Conservation (phyloP, 108 stramenopile species). For the Nannochloropsis salina region DNA sequence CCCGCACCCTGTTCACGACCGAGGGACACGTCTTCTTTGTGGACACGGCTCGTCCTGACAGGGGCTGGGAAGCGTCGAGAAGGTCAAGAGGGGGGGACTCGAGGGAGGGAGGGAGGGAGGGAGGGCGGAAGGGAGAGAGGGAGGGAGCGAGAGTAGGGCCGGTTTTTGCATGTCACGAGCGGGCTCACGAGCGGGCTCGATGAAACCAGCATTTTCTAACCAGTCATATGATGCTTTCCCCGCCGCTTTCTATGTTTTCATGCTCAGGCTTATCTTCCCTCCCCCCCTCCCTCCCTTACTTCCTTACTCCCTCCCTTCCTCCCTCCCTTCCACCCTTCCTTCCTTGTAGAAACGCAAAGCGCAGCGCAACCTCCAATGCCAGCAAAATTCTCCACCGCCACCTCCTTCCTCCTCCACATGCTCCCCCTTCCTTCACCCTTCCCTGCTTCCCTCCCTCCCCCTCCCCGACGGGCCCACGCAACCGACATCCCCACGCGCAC, state of each 20-base stretch:
- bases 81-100: background rate
- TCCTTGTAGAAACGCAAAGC: background rate
- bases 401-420: background rate
- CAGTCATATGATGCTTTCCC: too few species aligned
- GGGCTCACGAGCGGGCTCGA: too few species aligned
- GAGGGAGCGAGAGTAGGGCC: background rate
- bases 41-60: too few species aligned
- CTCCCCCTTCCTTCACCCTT: background rate
- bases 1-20: conserved; percentile 28
- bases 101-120: background rate
- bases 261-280: background rate
- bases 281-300: background rate
- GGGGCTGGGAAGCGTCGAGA: background rate
- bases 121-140: background rate
- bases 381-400: background rate
- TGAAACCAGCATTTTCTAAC: too few species aligned
- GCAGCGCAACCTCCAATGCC: background rate
- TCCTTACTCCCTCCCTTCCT: too few species aligned
- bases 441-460: background rate
- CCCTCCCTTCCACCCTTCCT: background rate
- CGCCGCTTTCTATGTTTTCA: too few species aligned
- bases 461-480: background rate
- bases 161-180: too few species aligned
- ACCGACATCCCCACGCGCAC: background rate
- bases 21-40: conserved; percentile 33